phyloP scores from a whole-genome alignment of 1,139 yeast species.

The Blastobotrys ciferrii region DNA sequence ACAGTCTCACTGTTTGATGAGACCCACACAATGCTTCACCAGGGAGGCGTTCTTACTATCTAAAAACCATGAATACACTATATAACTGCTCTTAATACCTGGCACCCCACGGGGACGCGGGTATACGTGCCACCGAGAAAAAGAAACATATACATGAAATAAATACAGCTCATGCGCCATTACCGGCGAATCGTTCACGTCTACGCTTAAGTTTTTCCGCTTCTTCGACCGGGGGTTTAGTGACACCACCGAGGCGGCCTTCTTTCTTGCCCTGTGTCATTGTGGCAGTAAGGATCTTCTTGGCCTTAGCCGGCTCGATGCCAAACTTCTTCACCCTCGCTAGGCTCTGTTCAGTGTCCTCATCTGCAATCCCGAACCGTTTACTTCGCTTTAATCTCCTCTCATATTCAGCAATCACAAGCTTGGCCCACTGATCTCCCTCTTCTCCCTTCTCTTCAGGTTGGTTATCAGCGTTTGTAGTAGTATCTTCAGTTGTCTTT shows the following conservation, averaged over 20 bases:
- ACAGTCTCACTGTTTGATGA: too few species aligned
- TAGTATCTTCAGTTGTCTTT: background rate
- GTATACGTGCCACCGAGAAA: too few species aligned
- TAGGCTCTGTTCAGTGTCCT: conserved; percentile 50
- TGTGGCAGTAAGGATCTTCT: conserved; percentile 13
- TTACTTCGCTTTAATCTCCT: conserved; percentile 70
- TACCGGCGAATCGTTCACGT: conserved; percentile 14
- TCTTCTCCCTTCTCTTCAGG: conserved; percentile 2
- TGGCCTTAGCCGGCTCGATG: conserved; percentile 44
- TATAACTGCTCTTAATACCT: too few species aligned
- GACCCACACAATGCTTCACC: too few species aligned
- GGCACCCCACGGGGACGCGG: too few species aligned
- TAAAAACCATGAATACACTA: too few species aligned
- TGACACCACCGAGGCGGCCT: conserved; percentile 5
- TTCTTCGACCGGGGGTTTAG: conserved; percentile 12
- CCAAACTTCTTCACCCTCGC: conserved; percentile 81
- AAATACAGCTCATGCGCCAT: background rate
- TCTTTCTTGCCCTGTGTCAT: conserved; percentile 4
- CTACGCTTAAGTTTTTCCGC: conserved; percentile 15
- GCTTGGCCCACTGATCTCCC: conserved; percentile 13
- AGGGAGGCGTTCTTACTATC: too few species aligned
- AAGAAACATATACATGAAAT: conserved; percentile 1
- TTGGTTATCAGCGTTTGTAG: conserved; percentile 15
- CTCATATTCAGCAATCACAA: conserved; percentile 63
- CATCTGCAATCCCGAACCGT: conserved; percentile 65